Base-by-base conservation (phyloP, 2,329 filamentous ascomycete genomes). In the Venturia pyrina region DNA sequence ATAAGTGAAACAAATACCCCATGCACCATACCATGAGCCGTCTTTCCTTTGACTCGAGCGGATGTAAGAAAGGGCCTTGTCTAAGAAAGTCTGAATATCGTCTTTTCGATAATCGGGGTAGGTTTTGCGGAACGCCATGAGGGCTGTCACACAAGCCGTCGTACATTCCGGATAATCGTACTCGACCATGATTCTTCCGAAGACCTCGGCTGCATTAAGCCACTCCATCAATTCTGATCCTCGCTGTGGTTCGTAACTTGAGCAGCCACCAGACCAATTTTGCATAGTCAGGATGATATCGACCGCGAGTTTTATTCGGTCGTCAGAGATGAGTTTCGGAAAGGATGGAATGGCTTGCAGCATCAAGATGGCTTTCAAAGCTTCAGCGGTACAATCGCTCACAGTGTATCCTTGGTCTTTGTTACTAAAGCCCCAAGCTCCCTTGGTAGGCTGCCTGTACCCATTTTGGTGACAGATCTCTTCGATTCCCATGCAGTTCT, bases 91-190 rank as follows among this genome's bases (percentile, higher is more conserved):
- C 10, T 84, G 80, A 69, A 99, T 93, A 67, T 98, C 93, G 0
- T 83, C 76, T 0, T 84, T 74, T 62, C 93, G 85, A 76, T 99
- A 96, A 37, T 88, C 80, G 0, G 93, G 91, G 81, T 91, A 96
- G 75, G 90, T 83, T 72, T 89, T 83, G 69, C 85, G 85, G 80
- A 98, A 98, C 1, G 93, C 81, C 5, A 88, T 89, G 24, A 99
- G 81, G 0, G 90, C 92, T 1, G 91, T 97, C 3, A 99, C 89
- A 40, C 92, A 91, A 0, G 95, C 93, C 2, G 95, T 98, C 0
- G 95, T 99, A 80, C 95, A 99, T 76, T 99, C 95, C 0, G 93
- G 92, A 73, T 99, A 98, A 75, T 96, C 91, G 75, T 99, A 99
- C 74, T 98, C 93, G 65, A 99, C 89, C 95, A 99, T 99, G 78